Percentiles rank a stretch among this genome's conserved stretches.
Evolutionary conservation across 352 stramenopile species (phyloP).

Genomic region (Discostella stelligera): DNA sequence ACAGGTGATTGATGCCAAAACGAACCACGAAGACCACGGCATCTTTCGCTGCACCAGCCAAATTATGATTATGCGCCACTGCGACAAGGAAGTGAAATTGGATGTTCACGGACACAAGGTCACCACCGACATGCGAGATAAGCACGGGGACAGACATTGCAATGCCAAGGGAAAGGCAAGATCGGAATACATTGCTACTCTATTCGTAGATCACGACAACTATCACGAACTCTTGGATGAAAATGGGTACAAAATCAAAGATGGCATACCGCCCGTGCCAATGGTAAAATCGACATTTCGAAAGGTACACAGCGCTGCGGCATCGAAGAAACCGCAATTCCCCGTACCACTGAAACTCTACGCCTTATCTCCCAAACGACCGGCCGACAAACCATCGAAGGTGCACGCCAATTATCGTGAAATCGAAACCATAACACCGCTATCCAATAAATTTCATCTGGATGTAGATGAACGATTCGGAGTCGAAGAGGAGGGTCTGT

Average conservation of each 20-base stretch:
- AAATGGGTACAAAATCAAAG: not conserved
- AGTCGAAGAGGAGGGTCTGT: constrained; percentile 35
- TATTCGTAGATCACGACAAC: constrained; percentile 41
- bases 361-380: constrained; percentile 27
- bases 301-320: not conserved
- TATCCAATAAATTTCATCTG: constrained; percentile 44
- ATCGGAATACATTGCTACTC: constrained; percentile 44
- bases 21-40: not conserved
- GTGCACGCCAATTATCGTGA: constrained; percentile 49
- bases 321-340: constrained; percentile 36
- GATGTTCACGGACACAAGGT: constrained; percentile 18
- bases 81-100: constrained; percentile 41
- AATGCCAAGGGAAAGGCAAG: constrained; percentile 28
- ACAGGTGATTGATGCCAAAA: not conserved
- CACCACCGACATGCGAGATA: constrained; percentile 28
- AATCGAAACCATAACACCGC: constrained; percentile 43
- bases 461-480: constrained; percentile 41
- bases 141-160: constrained; percentile 40
- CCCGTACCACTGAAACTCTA: constrained; percentile 40
- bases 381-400: constrained; percentile 11
- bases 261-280: constrained; percentile 7
- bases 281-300: constrained; percentile 25
- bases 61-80: constrained; percentile 55
- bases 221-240: constrained; percentile 4
- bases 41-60: constrained; percentile 37